Evolutionary conservation across 2,329 filamentous ascomycete genomes (phyloP), one percentile per base, ranked within the genome.

Genomic region (Colletotrichum sp.): DNA sequence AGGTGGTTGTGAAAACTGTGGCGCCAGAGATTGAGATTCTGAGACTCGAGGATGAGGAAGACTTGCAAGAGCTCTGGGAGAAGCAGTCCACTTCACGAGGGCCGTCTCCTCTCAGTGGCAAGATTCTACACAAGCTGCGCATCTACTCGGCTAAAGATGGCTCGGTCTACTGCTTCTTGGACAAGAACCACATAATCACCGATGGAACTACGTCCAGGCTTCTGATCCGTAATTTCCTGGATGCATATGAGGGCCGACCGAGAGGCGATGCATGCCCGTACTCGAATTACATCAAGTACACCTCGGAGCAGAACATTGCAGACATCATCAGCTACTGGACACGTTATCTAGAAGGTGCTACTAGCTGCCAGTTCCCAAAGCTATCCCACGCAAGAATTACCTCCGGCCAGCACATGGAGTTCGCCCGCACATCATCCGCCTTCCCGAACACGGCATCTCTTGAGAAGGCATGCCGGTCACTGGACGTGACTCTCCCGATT

Each of bases 401-500:
- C 6, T 7, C 61, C 3, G 15, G 15, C 12, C 21, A 61, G 8
- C 15, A 15, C 3, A 8, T 9, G 8, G 55, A 75, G 18, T 75
- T 75, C 36, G n/a, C 69, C 3, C 62, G 62, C 16, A 62, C 30
- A 8, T 38, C 30, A 2, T 62, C 55, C 5, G 15, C 8, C 5
- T 9, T 67, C 15, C 32, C 69, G 5, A 52, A 74, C 4, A 71
- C 38, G 9, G 8, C 15, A 1, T 6, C 5, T 3, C 16, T 75
- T 2, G 55, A 56, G 6, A 16, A 28, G 3, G 28, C 55, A 2
- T 71, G 55, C 5, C 36, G 69, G 6, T 43, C 32, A 6, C 52
- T 88, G 0, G 92, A 92, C 18, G 87, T 94, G n/a, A 95, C 94
- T 0, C 83, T 97, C 13, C 95, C 97, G 82, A 92, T 93, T 4